phyloP scores from a whole-genome alignment of 495 filamentous ascomycete species.

The Rostrohypoxylon terebratum region DNA sequence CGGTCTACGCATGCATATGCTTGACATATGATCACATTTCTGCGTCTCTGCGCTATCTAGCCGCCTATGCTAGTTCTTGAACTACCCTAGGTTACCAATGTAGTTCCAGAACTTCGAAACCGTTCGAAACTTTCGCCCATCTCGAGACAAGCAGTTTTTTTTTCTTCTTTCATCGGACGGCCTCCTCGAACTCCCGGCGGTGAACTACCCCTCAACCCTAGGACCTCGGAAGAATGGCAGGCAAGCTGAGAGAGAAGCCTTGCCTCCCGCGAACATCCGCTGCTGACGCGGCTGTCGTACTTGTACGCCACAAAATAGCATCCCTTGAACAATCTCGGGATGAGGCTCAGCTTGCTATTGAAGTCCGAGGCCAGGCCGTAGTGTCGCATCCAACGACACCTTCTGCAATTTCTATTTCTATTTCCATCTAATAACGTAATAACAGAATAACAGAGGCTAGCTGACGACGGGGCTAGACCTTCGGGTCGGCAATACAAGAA shows the following conservation, averaged over 20 bases:
- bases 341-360: slow-evolving; percentile 42
- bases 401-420: slow-evolving; percentile 35
- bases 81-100: neutral
- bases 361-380: slow-evolving; percentile 26
- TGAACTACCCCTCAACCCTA: slow-evolving; percentile 20
- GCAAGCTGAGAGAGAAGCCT: slow-evolving; percentile 14
- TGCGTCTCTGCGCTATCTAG: slow-evolving; percentile 17
- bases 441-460: slow-evolving; percentile 37
- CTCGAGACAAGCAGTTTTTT: slow-evolving; percentile 5
- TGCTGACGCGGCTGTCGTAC: slow-evolving; percentile 44
- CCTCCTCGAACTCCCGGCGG: slow-evolving; percentile 32
- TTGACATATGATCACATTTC: slow-evolving; percentile 28
- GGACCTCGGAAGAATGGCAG: neutral
- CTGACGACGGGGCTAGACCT: slow-evolving; percentile 27
- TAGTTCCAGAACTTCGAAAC: slow-evolving; percentile 9
- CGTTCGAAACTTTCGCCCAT: neutral
- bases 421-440: too few species aligned
- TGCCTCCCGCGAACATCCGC: slow-evolving; percentile 24
- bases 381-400: slow-evolving; percentile 39
- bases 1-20: slow-evolving; percentile 26
- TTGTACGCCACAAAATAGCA: slow-evolving; percentile 24
- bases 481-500: slow-evolving; percentile 9
- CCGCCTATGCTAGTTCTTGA: slow-evolving; percentile 13
- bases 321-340: slow-evolving; percentile 17
- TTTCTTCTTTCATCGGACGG: neutral